phyloP scores from a whole-genome alignment of 2,329 filamentous ascomycete genomes.

The Aspergillus amoenus region DNA sequence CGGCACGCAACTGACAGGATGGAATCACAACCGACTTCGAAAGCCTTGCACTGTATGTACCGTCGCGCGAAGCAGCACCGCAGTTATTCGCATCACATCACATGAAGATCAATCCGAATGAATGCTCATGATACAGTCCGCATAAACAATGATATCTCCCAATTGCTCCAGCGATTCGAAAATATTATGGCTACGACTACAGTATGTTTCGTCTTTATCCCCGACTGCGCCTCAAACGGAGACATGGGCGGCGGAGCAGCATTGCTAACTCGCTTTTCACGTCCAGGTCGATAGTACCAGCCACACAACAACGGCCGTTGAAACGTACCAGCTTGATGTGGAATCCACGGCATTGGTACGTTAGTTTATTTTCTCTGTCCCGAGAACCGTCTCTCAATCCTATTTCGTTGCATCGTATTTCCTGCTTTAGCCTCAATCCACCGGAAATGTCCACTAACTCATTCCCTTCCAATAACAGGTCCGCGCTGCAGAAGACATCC shows the following conservation, averaged over 20 bases:
- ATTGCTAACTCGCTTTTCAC: background rate
- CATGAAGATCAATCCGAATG: background rate
- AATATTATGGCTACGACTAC: slow-evolving; percentile 56
- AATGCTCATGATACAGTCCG: slow-evolving; percentile 33
- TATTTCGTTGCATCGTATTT: no score
- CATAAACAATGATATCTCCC: slow-evolving; percentile 45
- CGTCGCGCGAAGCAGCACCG: background rate
- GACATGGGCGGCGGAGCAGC: no score
- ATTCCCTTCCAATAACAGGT: slow-evolving; percentile 41
- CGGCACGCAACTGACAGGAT: slow-evolving; percentile 19
- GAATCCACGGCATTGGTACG: slow-evolving; percentile 59
- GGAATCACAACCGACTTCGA: slow-evolving; percentile 31
- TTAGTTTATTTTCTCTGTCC: background rate
- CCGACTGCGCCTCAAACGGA: background rate
- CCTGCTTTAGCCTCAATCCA: no score
- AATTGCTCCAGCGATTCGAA: slow-evolving; percentile 54
- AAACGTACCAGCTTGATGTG: slow-evolving; percentile 58
- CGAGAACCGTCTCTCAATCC: no score
- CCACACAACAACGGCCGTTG: slow-evolving; percentile 56
- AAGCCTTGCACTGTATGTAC: slow-evolving; percentile 19
- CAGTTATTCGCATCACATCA: background rate
- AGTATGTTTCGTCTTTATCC: slow-evolving; percentile 32
- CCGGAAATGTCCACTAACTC: no score
- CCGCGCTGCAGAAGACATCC: slow-evolving; percentile 61
- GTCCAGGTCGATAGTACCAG: slow-evolving; percentile 50